phyloP scores from a whole-genome alignment of 805 yeast genomes.

The Candida parachauliodes region DNA sequence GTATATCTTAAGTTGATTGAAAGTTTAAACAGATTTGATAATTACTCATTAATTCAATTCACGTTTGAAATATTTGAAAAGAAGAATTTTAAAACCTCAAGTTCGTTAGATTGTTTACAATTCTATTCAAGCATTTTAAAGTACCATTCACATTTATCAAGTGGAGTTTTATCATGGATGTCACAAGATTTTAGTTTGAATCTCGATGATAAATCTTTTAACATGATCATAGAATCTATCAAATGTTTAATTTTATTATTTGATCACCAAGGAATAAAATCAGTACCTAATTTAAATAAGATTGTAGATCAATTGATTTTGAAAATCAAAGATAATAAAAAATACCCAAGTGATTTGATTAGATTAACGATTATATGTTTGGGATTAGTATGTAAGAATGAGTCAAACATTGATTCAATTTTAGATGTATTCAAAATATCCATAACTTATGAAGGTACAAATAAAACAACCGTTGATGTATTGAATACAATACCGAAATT shows the following conservation, averaged over 20 bases:
- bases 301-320: constrained; percentile 17
- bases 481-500: constrained; percentile 14
- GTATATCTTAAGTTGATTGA: constrained; percentile 26
- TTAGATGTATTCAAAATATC: constrained; percentile 19
- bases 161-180: constrained; percentile 17
- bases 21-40: constrained; percentile 19
- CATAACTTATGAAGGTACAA: constrained; percentile 24
- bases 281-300: neutral
- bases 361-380: constrained; percentile 22
- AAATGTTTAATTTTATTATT: constrained; percentile 9
- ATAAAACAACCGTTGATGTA: constrained; percentile 22
- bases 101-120: constrained; percentile 23
- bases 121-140: constrained; percentile 24
- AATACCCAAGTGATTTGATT: constrained; percentile 27
- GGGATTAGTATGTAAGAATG: constrained; percentile 17
- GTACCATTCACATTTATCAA: constrained; percentile 16
- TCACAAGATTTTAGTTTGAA: constrained; percentile 20
- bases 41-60: constrained; percentile 14
- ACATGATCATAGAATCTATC: constrained; percentile 26
- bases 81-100: constrained; percentile 19
- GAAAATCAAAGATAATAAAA: constrained; percentile 18
- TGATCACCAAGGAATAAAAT: neutral
- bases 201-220: constrained; percentile 22
- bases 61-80: constrained; percentile 16
- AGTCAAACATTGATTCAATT: constrained; percentile 8